Base-by-base conservation (phyloP, 176 grass and related monocot genomes). In the Pontederia crassipes region DNA sequence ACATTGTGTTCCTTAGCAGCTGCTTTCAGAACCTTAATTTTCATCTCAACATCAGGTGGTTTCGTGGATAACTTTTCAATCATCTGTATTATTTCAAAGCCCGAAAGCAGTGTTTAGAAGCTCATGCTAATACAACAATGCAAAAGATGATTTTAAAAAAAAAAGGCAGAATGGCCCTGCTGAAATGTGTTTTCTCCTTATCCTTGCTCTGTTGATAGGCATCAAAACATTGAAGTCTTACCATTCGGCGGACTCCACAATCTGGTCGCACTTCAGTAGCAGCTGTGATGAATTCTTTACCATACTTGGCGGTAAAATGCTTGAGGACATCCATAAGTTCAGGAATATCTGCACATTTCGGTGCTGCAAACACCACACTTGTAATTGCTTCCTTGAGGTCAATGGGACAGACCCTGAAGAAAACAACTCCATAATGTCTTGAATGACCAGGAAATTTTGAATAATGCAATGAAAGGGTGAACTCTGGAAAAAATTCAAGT, bases 381-480 rank as follows among this genome's bases (percentile, higher is more conserved):
- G 66, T 48, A 60, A 81, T 72, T 15, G 79, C 67, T 57, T 81
- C 79, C 64, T 81, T 76, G 28, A 76, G 64, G 47, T 81, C 79
- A 3, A 76, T 71, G 12, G 79, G 79, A 9, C 79, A 81, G 11
- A 8, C 53, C 73, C 79, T 81, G 20, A 10, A 55, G 5, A 47
- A 63, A 50, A 3, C 65, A 68, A 59, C 24, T n/a, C 12, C 53
- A 74, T 2, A 52, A 74, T 2, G 3, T 15, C 28, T 7, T 24
- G 24, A 32, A 26, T 49, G 58, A 72, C 45, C 10, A 72, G 53
- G 32, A 3, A 40, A 40, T 3, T 40, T 40, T 40, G 32, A 40
- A 40, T 40, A 40, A 40, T 7, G 6, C 32, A 56, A 69, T 11
- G 51, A 45, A 58, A 49, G 58, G 58, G n/a, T 13, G 46, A 72